Evolutionary conservation across 2,329 filamentous ascomycete species (phyloP), one percentile per base, ranked within the genome.

Genomic region (Scytalidium sp.): DNA sequence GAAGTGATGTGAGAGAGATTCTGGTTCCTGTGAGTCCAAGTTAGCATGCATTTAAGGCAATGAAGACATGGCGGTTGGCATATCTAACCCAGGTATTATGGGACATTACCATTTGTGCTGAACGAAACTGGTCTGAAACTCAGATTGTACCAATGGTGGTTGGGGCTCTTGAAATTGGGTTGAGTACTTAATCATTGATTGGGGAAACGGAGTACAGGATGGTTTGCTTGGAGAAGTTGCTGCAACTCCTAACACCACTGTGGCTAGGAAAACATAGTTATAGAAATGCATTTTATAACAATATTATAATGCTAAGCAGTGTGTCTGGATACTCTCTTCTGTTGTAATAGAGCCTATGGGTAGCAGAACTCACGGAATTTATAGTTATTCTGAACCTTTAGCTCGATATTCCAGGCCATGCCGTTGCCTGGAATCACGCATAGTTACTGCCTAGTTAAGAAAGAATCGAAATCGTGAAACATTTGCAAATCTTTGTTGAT

Each of bases 1-100:
- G 61, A 52, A 3, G 63, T 65, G 42, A 72, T 67, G 51, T 72
- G 68, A 3, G 69, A 71, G 2, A 72, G 3, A n/a, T 69, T 64
- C 3, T 60, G 43, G 42, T 70, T 64, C 68, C 68, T 70, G n/a
- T 1, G 3, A 1, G 7, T 5, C 1, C 3, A 19, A 53, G 13
- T 29, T 29, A 29, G 25, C 25, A 29, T 29, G 7, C 25, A 29
- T 29, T 29, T 13, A 29, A 13, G 25, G 25, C 8, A 7, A 29
- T 29, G 7, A 7, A 29, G 25, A 29, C 25, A 21, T 49, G 53
- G 3, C 7, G 8, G 15, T 19, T 19, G n/a, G 17, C 20, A 21
- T 41, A 41, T 19, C 17, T 41, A n/a, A 8, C 40, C 40, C n/a
- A 21, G 40, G n/a, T 7, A n/a, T 10, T 21, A n/a, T 19, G n/a